Evolutionary conservation across 2,329 filamentous ascomycete genomes (phyloP).

Genomic region (Botryosphaeria dothidea): DNA sequence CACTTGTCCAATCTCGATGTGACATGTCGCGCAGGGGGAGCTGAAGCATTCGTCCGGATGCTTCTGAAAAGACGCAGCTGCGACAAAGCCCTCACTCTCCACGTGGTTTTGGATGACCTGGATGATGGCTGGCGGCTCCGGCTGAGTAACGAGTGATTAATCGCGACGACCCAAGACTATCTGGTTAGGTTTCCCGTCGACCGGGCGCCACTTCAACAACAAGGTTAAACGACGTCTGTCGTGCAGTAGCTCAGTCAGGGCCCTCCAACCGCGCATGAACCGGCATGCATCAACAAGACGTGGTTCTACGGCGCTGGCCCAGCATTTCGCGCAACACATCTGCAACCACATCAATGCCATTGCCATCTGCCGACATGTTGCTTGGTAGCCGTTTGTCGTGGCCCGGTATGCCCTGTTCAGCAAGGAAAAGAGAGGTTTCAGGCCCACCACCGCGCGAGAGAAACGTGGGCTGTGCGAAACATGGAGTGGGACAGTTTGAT

Average conservation of each 20-base stretch:
- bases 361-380: neutral
- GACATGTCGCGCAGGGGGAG: neutral
- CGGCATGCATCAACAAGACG: neutral
- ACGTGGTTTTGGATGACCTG: too few species aligned
- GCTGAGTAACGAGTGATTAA: neutral
- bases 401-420: neutral
- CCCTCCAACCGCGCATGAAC: too few species aligned
- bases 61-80: too few species aligned
- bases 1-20: neutral
- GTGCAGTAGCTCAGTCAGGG: neutral
- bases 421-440: neutral
- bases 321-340: neutral
- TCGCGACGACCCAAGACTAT: neutral
- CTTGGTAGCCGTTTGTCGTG: neutral
- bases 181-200: neutral
- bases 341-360: neutral
- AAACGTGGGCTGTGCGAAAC: neutral
- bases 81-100: too few species aligned
- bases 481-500: neutral
- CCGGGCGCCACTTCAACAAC: neutral
- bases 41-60: neutral
- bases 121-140: neutral
- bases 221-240: neutral
- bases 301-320: neutral
- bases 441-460: neutral